Evolutionary conservation across 2,329 filamentous ascomycete genomes (phyloP).

Genomic region (Pseudopyrenochaeta lycopersici): DNA sequence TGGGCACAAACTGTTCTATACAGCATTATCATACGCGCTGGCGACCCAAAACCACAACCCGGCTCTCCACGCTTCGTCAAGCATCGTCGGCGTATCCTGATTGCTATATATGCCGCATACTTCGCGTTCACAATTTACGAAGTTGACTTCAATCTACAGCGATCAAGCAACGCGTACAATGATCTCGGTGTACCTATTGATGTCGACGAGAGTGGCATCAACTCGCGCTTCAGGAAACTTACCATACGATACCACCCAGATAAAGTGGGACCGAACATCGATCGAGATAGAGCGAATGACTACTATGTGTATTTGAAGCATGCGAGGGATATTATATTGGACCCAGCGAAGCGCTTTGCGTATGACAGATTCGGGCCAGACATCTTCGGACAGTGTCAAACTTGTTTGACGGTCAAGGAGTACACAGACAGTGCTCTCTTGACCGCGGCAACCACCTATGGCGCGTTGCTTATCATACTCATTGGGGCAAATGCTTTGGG

Average conservation of each 20-base stretch:
- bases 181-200: constrained; percentile 74
- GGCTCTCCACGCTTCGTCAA: constrained; percentile 73
- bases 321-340: constrained; percentile 85
- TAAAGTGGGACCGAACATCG: constrained; percentile 64
- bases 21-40: constrained; percentile 85
- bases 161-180: constrained; percentile 78
- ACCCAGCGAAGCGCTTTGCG: constrained; percentile 78
- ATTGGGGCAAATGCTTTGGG: constrained; percentile 46
- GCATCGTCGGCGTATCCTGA: constrained; percentile 84
- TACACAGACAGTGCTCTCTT: constrained; percentile 72
- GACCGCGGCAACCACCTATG: constrained; percentile 35
- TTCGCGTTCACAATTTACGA: constrained; percentile 93
- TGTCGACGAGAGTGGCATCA: constrained; percentile 79
- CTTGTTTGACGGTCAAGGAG: constrained; percentile 74
- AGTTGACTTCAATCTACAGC: constrained; percentile 80
- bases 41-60: constrained; percentile 77
- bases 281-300: constrained; percentile 44
- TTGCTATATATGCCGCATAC: constrained; percentile 82
- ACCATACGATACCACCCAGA: constrained; percentile 80
- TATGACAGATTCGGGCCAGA: constrained; percentile 85
- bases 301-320: constrained; percentile 85
- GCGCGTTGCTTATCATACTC: constrained; percentile 36
- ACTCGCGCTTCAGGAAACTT: constrained; percentile 79
- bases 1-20: constrained; percentile 82
- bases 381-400: constrained; percentile 61